Conservation (phyloP, 177 flowering plant genomes). For the Vitis hybrid region DNA sequence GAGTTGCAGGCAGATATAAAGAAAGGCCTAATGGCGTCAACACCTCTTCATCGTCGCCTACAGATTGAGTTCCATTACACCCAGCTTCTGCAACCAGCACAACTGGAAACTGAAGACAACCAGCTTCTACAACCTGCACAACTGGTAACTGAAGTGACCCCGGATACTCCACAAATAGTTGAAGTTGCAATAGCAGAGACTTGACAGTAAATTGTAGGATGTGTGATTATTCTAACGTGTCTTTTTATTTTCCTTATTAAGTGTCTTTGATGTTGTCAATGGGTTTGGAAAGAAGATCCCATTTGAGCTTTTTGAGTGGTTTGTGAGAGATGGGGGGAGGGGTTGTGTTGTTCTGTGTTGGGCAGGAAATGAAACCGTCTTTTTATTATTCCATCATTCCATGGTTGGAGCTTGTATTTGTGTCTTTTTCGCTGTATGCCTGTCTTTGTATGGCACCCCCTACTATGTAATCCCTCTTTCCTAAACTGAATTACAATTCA, state of each 20-base stretch:
- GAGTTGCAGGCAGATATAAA: slow-evolving; percentile 82
- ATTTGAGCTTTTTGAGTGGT: slow-evolving; percentile 19
- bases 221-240: slow-evolving; percentile 33
- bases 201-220: slow-evolving; percentile 27
- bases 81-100: slow-evolving; percentile 29
- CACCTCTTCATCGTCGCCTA: slow-evolving; percentile 74
- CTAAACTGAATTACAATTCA: not conserved
- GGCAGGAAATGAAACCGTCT: slow-evolving; percentile 4
- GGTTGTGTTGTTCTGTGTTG: not conserved
- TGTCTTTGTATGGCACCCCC: not conserved
- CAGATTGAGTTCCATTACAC: slow-evolving; percentile 93
- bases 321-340: not conserved
- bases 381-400: not conserved
- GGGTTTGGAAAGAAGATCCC: slow-evolving; percentile 19
- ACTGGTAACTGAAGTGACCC: slow-evolving; percentile 4
- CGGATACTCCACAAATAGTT: not conserved
- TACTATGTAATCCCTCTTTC: not conserved
- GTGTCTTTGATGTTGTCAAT: slow-evolving; percentile 14
- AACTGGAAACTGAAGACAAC: slow-evolving; percentile 29
- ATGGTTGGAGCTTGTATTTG: not conserved
- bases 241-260: not conserved
- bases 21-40: slow-evolving; percentile 70
- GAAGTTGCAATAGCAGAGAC: slow-evolving; percentile 15
- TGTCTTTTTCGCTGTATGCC: not conserved
- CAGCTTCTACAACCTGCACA: slow-evolving; percentile 22